Percentiles rank a stretch among this genome's conserved stretches.
These are phyloP conservation scores for Oxyria digyna DNA, from an alignment of 148 eudicot species.

Conservation along the genomic window DNA sequence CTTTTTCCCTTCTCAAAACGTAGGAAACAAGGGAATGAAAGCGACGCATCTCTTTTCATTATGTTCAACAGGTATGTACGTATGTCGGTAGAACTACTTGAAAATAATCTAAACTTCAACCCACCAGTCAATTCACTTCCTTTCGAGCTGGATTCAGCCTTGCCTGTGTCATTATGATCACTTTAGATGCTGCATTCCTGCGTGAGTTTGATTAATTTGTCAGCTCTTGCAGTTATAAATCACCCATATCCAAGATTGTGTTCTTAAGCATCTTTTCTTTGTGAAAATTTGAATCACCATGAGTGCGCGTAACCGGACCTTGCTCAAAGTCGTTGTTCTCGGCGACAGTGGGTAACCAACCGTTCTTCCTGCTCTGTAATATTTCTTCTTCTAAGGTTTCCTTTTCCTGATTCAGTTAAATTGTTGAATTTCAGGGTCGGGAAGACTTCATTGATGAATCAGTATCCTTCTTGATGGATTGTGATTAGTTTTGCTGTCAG, in stretches of 20 bases:
- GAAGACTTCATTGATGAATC: slow-evolving; percentile 74
- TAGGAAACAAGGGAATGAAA: background rate
- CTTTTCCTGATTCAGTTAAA: background rate
- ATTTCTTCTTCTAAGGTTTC: slow-evolving; percentile 7
- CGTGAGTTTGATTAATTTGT: background rate
- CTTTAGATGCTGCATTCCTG: background rate
- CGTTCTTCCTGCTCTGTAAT: background rate
- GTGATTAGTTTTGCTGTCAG: too few relatives aligned
- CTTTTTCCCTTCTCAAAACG: background rate
- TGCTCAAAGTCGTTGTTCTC: slow-evolving; percentile 66
- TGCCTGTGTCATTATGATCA: background rate
- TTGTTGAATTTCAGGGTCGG: slow-evolving; percentile 43
- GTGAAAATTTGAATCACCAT: slow-evolving; percentile 11
- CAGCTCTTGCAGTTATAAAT: background rate
- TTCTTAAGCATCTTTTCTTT: too few relatives aligned
- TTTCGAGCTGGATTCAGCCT: background rate
- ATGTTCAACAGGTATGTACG: background rate
- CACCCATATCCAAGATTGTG: background rate
- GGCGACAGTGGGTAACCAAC: slow-evolving; percentile 52
- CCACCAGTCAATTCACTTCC: background rate
- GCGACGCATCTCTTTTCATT: background rate
- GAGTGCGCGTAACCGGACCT: slow-evolving; percentile 49
- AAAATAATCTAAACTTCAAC: background rate
- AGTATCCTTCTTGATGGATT: slow-evolving; percentile 48
- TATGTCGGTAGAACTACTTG: background rate